These are phyloP conservation scores for Hirschfeldia incana DNA, from an alignment of 345 rosid genomes.

Conservation along the genomic window DNA sequence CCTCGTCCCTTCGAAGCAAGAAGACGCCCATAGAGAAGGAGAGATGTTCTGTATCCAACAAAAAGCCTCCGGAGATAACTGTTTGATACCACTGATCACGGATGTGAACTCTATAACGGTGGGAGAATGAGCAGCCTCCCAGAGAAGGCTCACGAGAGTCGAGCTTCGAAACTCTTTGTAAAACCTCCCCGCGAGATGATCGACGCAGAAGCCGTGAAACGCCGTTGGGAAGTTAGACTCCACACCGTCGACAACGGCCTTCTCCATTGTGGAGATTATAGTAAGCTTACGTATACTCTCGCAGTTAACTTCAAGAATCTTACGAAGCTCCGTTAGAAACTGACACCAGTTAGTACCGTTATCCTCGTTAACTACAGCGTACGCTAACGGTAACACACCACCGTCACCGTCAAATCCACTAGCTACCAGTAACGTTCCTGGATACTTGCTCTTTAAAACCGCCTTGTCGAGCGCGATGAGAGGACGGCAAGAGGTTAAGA, in stretches of 20 bases:
- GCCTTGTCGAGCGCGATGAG: conserved; percentile 79
- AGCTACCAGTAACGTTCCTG: conserved; percentile 76
- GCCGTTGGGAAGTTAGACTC: conserved; percentile 87
- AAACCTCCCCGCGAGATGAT: conserved; percentile 64
- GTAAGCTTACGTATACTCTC: conserved; percentile 86
- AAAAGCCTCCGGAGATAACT: conserved; percentile 75
- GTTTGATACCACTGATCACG: conserved; percentile 63
- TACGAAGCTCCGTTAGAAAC: conserved; percentile 83
- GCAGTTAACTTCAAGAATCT: conserved; percentile 67
- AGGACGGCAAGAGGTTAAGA: conserved; percentile 80
- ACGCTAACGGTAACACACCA: conserved; percentile 76
- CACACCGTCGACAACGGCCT: conserved; percentile 69
- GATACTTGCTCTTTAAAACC: conserved; percentile 69
- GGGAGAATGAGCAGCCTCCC: conserved; percentile 83
- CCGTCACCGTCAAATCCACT: conserved; percentile 93
- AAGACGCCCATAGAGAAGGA: conserved; percentile 78
- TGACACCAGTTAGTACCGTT: conserved; percentile 76
- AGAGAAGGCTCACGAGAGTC: conserved; percentile 65
- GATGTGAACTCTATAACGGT: conserved; percentile 70
- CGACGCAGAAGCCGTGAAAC: conserved; percentile 82
- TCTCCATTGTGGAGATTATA: conserved; percentile 74
- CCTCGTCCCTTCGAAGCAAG: conserved; percentile 81
- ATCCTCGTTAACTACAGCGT: conserved; percentile 79
- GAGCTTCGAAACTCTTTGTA: conserved; percentile 71
- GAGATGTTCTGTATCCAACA: conserved; percentile 75